Evolutionary conservation across 208 protist species (phyloP).

Genomic region (Acanthamoeba divionensis): DNA sequence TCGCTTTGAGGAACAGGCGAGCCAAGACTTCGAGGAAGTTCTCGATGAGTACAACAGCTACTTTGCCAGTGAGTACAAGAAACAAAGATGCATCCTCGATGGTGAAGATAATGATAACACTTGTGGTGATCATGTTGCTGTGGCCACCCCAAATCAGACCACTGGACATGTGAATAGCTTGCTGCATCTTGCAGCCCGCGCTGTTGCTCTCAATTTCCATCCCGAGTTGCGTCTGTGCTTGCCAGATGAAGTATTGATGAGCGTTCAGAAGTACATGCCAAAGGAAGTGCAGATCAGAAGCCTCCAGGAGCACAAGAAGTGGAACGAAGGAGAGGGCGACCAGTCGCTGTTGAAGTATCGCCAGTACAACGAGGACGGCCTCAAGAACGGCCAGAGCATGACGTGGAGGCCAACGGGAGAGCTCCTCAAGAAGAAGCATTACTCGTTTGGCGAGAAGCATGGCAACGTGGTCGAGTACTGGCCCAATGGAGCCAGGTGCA

Average conservation of each 20-base stretch:
- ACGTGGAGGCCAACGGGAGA: background rate
- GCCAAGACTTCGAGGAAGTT: background rate
- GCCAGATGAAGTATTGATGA: background rate
- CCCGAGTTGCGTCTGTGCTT: conserved; percentile 7
- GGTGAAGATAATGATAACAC: background rate
- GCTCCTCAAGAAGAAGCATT: background rate
- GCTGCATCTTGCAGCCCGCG: background rate
- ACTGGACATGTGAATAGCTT: background rate
- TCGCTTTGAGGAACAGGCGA: background rate
- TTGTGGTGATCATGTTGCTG: background rate
- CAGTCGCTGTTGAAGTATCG: background rate
- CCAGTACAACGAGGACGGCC: background rate
- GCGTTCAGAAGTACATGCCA: background rate
- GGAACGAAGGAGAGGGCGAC: background rate
- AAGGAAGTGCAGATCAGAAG: conserved; percentile 27
- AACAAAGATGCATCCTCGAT: background rate
- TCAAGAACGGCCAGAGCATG: background rate
- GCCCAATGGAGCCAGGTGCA: background rate
- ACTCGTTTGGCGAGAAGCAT: background rate
- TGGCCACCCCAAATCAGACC: background rate
- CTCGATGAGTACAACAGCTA: conserved; percentile 44
- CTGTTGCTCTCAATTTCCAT: background rate
- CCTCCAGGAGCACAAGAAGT: background rate
- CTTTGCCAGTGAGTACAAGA: conserved; percentile 37
- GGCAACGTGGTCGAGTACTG: conserved; percentile 33